Evolutionary conservation across 257 asterid species (phyloP).

Genomic region (Lycium ferocissimum): DNA sequence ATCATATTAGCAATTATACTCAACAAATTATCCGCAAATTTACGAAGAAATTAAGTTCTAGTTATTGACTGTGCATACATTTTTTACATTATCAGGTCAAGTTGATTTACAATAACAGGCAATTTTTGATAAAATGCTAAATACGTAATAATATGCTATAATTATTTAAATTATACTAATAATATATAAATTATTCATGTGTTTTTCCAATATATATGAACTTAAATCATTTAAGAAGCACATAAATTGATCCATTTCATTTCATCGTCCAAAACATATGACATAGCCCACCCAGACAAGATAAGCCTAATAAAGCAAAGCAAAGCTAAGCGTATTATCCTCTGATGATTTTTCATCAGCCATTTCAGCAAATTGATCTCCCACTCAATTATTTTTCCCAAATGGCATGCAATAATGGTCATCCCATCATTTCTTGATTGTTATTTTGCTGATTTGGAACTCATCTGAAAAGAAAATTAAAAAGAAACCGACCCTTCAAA

Average conservation of each 20-base stretch:
- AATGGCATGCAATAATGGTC: conserved; percentile 22
- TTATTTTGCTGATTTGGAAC: conserved; percentile 28
- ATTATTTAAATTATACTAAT: too few relatives aligned
- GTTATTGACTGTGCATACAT: neutral
- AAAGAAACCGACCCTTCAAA: conserved; percentile 1
- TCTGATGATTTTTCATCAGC: neutral
- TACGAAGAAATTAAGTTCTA: neutral
- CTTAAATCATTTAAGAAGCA: neutral
- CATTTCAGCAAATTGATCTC: conserved; percentile 5
- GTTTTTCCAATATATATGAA: too few relatives aligned
- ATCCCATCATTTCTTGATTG: conserved; percentile 17
- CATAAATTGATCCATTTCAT: neutral
- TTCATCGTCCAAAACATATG: neutral
- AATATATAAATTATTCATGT: too few relatives aligned
- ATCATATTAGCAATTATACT: neutral
- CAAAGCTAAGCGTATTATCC: conserved; percentile 24
- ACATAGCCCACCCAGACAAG: conserved; percentile 20
- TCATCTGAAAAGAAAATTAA: conserved; percentile 15
- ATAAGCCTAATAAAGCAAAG: conserved; percentile 29
- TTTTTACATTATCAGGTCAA: neutral
- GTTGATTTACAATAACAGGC: neutral
- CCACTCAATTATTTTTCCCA: conserved; percentile 20
- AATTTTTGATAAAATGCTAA: too few relatives aligned
- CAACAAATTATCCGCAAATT: neutral
- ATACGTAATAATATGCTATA: neutral